Percentiles rank a stretch among this genome's conserved stretches.
Evolutionary conservation across 257 asterid species (phyloP).

Genomic region (Voacanga thouarsii): DNA sequence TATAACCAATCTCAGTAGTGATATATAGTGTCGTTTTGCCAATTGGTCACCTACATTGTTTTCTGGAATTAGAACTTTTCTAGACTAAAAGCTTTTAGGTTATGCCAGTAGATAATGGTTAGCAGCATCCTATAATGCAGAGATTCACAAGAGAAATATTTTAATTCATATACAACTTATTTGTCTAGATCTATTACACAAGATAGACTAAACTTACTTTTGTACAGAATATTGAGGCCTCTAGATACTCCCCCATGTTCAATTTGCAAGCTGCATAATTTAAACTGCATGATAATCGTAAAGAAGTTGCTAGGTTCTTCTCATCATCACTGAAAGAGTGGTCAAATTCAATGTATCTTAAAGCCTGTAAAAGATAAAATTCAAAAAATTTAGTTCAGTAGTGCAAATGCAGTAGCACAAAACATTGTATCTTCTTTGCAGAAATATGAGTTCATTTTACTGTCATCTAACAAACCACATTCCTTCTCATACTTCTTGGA

Average conservation of each 20-base stretch:
- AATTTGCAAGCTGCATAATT: constrained; percentile 64
- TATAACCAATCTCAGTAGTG: too few species aligned
- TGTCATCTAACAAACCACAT: constrained; percentile 22
- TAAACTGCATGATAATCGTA: constrained; percentile 39
- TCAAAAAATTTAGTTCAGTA: constrained; percentile 11
- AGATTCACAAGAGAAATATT: too few species aligned
- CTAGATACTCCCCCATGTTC: constrained; percentile 41
- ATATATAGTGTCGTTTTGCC: too few species aligned
- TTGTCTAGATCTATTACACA: background rate
- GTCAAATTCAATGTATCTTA: constrained; percentile 39
- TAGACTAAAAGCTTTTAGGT: too few species aligned
- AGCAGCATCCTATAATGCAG: background rate
- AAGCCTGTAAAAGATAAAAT: constrained; percentile 39
- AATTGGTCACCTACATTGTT: too few species aligned
- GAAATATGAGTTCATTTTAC: background rate
- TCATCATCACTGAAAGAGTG: constrained; percentile 45
- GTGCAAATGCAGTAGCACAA: background rate
- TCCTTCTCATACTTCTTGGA: constrained; percentile 62
- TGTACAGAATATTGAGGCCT: constrained; percentile 47
- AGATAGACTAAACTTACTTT: constrained; percentile 24
- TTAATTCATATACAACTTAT: background rate
- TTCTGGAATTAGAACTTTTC: too few species aligned
- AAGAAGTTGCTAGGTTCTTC: constrained; percentile 28
- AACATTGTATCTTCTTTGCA: background rate
- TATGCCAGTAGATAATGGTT: background rate